Evolutionary conservation across 202 grass and related monocot species (phyloP).

Genomic region (Saccharum hybrid): DNA sequence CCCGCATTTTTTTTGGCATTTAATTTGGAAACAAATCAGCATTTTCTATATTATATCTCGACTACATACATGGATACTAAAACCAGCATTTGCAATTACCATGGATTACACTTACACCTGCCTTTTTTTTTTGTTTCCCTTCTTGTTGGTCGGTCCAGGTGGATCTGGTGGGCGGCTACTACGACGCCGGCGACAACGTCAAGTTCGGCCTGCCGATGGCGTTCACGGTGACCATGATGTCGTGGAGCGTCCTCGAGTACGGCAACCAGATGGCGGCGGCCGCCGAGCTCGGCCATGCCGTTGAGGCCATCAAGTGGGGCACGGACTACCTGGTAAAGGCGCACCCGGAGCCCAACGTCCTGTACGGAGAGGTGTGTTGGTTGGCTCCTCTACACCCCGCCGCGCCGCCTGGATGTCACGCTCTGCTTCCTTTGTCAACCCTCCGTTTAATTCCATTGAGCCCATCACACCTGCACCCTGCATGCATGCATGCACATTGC

Average conservation of each 20-base stretch:
- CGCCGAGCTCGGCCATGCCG: constrained; percentile 75
- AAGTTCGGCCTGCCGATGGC: constrained; percentile 98
- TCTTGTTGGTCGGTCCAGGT: constrained; percentile 40
- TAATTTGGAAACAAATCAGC: too few species aligned
- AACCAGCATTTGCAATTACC: neutral
- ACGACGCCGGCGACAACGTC: constrained; percentile 94
- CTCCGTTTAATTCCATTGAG: neutral
- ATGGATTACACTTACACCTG: neutral
- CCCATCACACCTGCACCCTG: too few species aligned
- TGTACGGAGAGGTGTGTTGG: constrained; percentile 72
- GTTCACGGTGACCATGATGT: constrained; percentile 98
- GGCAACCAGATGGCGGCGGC: constrained; percentile 71
- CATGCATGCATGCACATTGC: constrained; percentile 10
- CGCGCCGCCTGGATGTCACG: neutral
- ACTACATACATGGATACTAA: neutral
- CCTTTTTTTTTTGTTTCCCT: neutral
- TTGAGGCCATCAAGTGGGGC: constrained; percentile 91
- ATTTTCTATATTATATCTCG: too few species aligned
- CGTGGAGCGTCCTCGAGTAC: constrained; percentile 88
- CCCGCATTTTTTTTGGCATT: too few species aligned
- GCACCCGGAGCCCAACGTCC: constrained; percentile 75
- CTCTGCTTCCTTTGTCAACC: neutral
- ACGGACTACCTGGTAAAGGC: constrained; percentile 92
- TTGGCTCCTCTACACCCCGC: neutral
- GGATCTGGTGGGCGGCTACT: constrained; percentile 84